A percentile compares a stretch with the other conserved stretches of the same genome.
Evolutionary conservation across 805 yeast species (phyloP).

Genomic region (Yamadazyma akitaensis): DNA sequence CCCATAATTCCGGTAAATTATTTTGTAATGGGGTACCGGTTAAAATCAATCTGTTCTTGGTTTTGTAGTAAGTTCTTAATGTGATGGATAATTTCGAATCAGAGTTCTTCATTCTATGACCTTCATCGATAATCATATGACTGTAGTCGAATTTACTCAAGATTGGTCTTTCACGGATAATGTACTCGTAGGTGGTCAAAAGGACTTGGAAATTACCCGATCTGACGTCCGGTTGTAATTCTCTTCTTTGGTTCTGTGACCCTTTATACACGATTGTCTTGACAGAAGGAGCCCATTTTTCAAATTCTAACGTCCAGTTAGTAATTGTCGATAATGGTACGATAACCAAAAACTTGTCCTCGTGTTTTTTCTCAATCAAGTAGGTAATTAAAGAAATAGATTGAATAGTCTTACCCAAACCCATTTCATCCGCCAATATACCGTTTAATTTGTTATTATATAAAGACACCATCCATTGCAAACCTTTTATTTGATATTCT

Average conservation of each 20-base stretch:
- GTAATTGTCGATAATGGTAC: conserved; percentile 83
- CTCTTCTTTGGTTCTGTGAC: conserved; percentile 66
- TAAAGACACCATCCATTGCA: conserved; percentile 65
- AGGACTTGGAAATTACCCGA: conserved; percentile 71
- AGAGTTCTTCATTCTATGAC: conserved; percentile 84
- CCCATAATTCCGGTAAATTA: conserved; percentile 84
- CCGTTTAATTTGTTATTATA: conserved; percentile 61
- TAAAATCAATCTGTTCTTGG: conserved; percentile 73
- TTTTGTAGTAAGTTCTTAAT: conserved; percentile 65
- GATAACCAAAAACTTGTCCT: conserved; percentile 72
- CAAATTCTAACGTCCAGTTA: conserved; percentile 83
- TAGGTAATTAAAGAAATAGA: conserved; percentile 75
- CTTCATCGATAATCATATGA: conserved; percentile 89
- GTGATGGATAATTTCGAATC: conserved; percentile 71
- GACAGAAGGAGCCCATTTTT: conserved; percentile 83
- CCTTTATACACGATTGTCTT: conserved; percentile 76
- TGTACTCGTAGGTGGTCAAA: conserved; percentile 78
- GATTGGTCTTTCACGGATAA: conserved; percentile 72
- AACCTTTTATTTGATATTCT: conserved; percentile 68
- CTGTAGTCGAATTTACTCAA: conserved; percentile 70
- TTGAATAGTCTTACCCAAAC: conserved; percentile 67
- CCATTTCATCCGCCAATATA: conserved; percentile 67
- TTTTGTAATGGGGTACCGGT: conserved; percentile 89
- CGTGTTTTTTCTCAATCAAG: conserved; percentile 62
- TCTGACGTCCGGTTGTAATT: conserved; percentile 60